Evolutionary conservation across 2,329 filamentous ascomycete species (phyloP).

Genomic region (Sporothrix euskadiensis): DNA sequence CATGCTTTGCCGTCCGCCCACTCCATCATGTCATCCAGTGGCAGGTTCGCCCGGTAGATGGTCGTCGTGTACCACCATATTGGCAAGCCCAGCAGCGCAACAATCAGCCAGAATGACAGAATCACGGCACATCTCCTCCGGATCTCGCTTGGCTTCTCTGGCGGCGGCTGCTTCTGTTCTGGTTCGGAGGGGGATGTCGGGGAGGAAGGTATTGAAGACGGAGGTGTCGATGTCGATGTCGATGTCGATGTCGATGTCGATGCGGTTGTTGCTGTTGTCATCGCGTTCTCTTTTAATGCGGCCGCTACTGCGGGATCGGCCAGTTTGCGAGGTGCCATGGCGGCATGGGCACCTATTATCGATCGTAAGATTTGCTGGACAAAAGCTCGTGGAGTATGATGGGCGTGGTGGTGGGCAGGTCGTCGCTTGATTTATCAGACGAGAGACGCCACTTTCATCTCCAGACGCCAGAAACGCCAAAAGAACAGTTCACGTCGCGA

Average conservation of each 20-base stretch:
- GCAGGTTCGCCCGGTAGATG: conserved; percentile 83
- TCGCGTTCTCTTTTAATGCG: neutral
- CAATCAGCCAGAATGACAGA: conserved; percentile 86
- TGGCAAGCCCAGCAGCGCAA: conserved; percentile 79
- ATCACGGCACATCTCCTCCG: conserved; percentile 74
- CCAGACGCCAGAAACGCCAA: conserved; percentile 15
- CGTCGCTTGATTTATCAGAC: neutral
- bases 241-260: no score
- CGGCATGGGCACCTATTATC: neutral
- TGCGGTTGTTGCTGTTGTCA: neutral
- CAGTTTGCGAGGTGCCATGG: conserved; percentile 3
- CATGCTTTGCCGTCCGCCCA: conserved; percentile 92
- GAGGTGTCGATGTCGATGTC: neutral
- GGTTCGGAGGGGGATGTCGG: conserved; percentile 11
- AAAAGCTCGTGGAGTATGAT: neutral
- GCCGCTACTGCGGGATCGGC: conserved; percentile 20
- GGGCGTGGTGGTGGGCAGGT: neutral
- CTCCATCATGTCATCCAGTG: conserved; percentile 79
- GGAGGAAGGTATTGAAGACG: neutral
- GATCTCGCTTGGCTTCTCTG: conserved; percentile 70
- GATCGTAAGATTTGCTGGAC: no score
- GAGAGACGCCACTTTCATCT: neutral
- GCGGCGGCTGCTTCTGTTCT: conserved; percentile 61
- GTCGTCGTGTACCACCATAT: conserved; percentile 96
- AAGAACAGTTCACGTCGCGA: conserved; percentile 27